phyloP scores from a whole-genome alignment of 2,329 filamentous ascomycete species.

The Exophiala sp. region DNA sequence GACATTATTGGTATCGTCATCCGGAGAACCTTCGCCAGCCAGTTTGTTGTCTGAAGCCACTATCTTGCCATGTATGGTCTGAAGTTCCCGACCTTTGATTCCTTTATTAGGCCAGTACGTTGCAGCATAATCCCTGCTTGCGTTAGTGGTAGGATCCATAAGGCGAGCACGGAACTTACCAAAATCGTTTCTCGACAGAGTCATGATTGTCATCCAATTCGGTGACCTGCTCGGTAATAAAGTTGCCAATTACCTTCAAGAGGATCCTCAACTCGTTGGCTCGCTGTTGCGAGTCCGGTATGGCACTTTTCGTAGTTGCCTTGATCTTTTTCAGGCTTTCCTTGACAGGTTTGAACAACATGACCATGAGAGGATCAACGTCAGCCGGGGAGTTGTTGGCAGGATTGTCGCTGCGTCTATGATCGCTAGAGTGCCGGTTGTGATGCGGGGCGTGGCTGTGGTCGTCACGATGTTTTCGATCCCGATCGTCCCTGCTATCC shows the following conservation, averaged over 20 bases:
- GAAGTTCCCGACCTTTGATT: conserved; percentile 27
- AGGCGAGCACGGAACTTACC: conserved; percentile 34
- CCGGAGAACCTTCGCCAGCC: conserved; percentile 27
- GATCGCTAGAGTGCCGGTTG: conserved; percentile 27
- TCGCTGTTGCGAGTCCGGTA: conserved; percentile 42
- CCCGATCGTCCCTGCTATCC: conserved; percentile 27
- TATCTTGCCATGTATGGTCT: conserved; percentile 29
- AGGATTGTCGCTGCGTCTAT: conserved; percentile 33
- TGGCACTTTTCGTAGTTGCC: conserved; percentile 44
- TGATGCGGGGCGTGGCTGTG: conserved; percentile 25
- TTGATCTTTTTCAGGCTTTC: conserved; percentile 43
- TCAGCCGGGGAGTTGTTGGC: conserved; percentile 35
- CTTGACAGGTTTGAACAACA: conserved; percentile 47
- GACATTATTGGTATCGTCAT: conserved; percentile 25
- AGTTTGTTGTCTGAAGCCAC: conserved; percentile 28
- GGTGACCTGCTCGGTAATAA: conserved; percentile 37
- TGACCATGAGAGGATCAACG: conserved; percentile 40
- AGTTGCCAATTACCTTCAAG: conserved; percentile 45
- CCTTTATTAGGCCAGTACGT: conserved; percentile 49
- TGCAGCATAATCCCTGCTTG: conserved; percentile 43
- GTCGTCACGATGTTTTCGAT: conserved; percentile 29
- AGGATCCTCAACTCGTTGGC: conserved; percentile 43
- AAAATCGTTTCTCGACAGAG: conserved; percentile 43
- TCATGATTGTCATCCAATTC: conserved; percentile 39
- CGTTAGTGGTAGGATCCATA: conserved; percentile 28